Conservation (phyloP, 441 rosid species). For the Syzygium malaccense region DNA sequence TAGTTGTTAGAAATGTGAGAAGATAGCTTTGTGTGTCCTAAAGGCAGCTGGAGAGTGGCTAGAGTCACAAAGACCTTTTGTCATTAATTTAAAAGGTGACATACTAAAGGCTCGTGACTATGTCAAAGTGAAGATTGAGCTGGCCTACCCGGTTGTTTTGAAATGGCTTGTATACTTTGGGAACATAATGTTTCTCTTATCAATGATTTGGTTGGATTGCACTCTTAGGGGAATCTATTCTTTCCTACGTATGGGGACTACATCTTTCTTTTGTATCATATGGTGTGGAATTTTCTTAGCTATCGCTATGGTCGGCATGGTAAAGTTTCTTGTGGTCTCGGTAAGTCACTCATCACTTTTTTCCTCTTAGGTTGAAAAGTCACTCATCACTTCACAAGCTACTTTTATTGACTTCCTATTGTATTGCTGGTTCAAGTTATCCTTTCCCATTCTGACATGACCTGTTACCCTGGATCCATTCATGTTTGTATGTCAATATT, state of each 20-base stretch:
- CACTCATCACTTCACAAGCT: background rate
- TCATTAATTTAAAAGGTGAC: slow-evolving; percentile 24
- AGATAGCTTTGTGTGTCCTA: slow-evolving; percentile 21
- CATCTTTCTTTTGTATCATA: slow-evolving; percentile 74
- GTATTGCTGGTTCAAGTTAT: background rate
- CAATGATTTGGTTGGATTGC: slow-evolving; percentile 87
- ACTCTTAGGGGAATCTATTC: slow-evolving; percentile 83
- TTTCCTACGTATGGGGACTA: slow-evolving; percentile 77
- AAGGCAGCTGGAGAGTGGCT: slow-evolving; percentile 46
- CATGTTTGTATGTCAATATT: background rate
- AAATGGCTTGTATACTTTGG: slow-evolving; percentile 61
- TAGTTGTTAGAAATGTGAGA: slow-evolving; percentile 37
- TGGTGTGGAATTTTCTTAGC: slow-evolving; percentile 88
- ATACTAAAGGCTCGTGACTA: slow-evolving; percentile 35
- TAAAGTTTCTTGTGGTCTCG: slow-evolving; percentile 51
- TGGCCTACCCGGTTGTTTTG: slow-evolving; percentile 50
- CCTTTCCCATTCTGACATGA: background rate
- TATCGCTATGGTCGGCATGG: slow-evolving; percentile 70
- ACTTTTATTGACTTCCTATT: background rate
- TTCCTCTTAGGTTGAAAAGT: background rate
- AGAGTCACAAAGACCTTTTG: slow-evolving; percentile 53
- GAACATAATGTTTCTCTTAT: slow-evolving; percentile 62
- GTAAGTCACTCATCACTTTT: slow-evolving; percentile 31
- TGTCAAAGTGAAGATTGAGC: slow-evolving; percentile 39
- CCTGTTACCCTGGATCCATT: background rate